Evolutionary conservation across 208 protist genomes (phyloP).

Genomic region (Crithidia brevicula): DNA sequence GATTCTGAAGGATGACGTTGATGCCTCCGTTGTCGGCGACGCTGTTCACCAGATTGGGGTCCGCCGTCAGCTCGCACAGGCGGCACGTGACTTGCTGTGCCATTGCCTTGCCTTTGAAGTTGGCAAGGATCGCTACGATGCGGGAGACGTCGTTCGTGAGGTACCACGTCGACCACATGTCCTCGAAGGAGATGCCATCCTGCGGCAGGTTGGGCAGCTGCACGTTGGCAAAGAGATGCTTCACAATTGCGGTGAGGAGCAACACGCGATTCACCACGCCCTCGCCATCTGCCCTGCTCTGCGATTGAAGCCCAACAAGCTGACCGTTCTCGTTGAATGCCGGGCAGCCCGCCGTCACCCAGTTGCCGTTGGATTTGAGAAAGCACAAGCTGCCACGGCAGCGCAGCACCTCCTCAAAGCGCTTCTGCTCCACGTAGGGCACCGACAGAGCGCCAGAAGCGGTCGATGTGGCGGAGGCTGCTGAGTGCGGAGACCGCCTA

Average conservation of each 20-base stretch:
- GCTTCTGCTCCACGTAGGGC: slow-evolving; percentile 64
- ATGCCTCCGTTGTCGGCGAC: slow-evolving; percentile 65
- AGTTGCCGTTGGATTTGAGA: slow-evolving; percentile 74
- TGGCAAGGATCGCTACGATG: slow-evolving; percentile 73
- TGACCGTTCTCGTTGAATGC: slow-evolving; percentile 86
- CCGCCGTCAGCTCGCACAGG: slow-evolving; percentile 67
- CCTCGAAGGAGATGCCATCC: slow-evolving; percentile 51
- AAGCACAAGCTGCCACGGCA: slow-evolving; percentile 73
- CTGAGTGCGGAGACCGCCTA: not conserved
- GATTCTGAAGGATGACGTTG: slow-evolving; percentile 57
- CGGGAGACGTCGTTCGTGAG: slow-evolving; percentile 74
- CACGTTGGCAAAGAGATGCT: slow-evolving; percentile 90
- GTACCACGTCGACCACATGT: slow-evolving; percentile 93
- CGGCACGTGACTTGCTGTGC: slow-evolving; percentile 55
- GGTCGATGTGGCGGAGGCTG: not conserved
- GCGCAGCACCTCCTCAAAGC: slow-evolving; percentile 89
- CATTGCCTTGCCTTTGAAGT: slow-evolving; percentile 76
- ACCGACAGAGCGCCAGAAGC: not conserved
- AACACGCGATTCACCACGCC: slow-evolving; percentile 85
- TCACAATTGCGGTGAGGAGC: slow-evolving; percentile 83
- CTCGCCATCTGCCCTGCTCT: slow-evolving; percentile 64
- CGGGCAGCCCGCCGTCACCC: slow-evolving; percentile 78
- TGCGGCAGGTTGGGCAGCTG: slow-evolving; percentile 78
- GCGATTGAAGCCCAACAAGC: slow-evolving; percentile 87
- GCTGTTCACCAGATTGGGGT: slow-evolving; percentile 50